phyloP scores from a whole-genome alignment of 108 stramenopile genomes.

The Discostella pseudostelligera region DNA sequence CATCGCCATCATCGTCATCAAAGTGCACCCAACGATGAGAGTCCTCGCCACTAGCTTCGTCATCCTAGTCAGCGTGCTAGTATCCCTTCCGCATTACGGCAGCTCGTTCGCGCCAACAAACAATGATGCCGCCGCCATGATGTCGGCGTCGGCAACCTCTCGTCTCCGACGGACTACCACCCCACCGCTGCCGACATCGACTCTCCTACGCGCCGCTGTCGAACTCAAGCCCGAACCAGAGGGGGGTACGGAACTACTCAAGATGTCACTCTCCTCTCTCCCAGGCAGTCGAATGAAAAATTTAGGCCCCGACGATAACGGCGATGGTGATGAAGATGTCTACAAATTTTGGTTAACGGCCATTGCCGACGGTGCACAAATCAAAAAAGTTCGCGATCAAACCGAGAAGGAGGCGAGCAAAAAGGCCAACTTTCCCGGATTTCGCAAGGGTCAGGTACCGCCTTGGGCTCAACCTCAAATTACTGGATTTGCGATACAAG shows the following conservation, averaged over 20 bases:
- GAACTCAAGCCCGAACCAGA: constrained; percentile 80
- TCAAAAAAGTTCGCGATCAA: constrained; percentile 58
- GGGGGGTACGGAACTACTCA: constrained; percentile 67
- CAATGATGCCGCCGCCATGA: no score
- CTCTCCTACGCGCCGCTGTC: constrained; percentile 20
- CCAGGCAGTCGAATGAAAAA: constrained; percentile 69
- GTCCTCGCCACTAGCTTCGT: no score
- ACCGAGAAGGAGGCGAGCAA: constrained; percentile 79
- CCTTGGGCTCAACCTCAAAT: constrained; percentile 86
- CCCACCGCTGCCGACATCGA: no score
- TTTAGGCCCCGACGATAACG: constrained; percentile 51
- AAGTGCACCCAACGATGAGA: no score
- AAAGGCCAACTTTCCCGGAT: constrained; percentile 87
- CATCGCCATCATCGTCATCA: no score
- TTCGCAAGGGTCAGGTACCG: constrained; percentile 83
- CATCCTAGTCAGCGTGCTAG: no score
- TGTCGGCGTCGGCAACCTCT: neutral
- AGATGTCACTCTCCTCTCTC: constrained; percentile 51
- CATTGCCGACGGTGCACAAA: constrained; percentile 52
- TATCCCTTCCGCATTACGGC: no score
- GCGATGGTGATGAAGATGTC: constrained; percentile 50
- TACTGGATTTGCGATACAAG: constrained; percentile 76
- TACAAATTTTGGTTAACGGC: constrained; percentile 78
- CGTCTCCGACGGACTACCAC: neutral
- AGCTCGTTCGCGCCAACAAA: no score